A percentile compares a stretch with the other conserved stretches of the same genome.
phyloP scores from a whole-genome alignment of 768 basidiomycete genomes.

The Chiua virens region DNA sequence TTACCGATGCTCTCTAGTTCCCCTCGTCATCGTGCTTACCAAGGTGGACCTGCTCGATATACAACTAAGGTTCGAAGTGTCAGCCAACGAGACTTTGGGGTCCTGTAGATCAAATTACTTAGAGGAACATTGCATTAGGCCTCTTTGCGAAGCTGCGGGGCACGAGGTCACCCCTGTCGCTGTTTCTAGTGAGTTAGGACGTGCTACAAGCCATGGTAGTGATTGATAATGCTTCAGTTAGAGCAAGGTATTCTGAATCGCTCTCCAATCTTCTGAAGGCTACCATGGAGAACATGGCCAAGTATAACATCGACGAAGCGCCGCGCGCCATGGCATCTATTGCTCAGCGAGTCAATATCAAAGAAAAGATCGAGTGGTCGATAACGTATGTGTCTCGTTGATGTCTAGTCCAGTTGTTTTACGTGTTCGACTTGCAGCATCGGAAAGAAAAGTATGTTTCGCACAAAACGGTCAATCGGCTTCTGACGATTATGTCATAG shows the following conservation, averaged over 20 bases:
- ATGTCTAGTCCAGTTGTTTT: neutral
- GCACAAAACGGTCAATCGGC: too few species aligned
- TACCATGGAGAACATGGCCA: neutral
- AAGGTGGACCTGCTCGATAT: conserved; percentile 10
- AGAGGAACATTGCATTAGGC: neutral
- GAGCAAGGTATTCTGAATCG: too few species aligned
- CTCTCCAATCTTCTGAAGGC: too few species aligned
- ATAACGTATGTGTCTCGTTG: conserved; percentile 3
- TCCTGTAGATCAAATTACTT: neutral
- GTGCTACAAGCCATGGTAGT: neutral
- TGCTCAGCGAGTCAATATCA: conserved; percentile 16
- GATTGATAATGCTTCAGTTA: too few species aligned
- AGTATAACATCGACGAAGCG: conserved; percentile 7
- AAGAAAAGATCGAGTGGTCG: conserved; percentile 14
- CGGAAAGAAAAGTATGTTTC: conserved; percentile 13
- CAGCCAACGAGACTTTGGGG: neutral
- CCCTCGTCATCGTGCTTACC: conserved; percentile 15
- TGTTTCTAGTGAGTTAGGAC: conserved; percentile 8
- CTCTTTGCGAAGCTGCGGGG: conserved; percentile 2
- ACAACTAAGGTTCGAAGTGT: conserved; percentile 2
- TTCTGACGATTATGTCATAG: neutral
- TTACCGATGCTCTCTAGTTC: neutral
- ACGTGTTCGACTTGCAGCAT: neutral
- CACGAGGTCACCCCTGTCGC: neutral
- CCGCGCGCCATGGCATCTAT: conserved; percentile 9